Evolutionary conservation across 2,329 filamentous ascomycete species (phyloP).

Genomic region (Emergomyces africanus): DNA sequence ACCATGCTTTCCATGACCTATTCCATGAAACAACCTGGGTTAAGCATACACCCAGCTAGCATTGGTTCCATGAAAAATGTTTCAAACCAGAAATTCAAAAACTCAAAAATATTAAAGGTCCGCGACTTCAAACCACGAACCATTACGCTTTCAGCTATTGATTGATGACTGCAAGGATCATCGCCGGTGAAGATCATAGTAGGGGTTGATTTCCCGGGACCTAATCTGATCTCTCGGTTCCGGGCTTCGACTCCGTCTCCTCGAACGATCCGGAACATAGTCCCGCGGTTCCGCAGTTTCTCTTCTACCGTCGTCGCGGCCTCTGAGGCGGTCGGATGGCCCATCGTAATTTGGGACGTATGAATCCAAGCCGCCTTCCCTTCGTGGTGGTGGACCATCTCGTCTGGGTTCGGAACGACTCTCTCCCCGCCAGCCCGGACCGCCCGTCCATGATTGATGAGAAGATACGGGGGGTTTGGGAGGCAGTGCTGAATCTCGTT

Average conservation of each 20-base stretch:
- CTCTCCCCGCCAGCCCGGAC: conserved; percentile 17
- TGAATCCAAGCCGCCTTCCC: conserved; percentile 20
- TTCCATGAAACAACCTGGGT: background rate
- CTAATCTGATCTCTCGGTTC: conserved; percentile 15
- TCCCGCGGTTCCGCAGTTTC: conserved; percentile 16
- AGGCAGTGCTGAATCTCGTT: conserved; percentile 23
- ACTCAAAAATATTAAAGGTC: background rate
- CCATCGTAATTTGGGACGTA: conserved; percentile 25
- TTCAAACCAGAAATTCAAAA: background rate
- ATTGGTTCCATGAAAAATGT: background rate
- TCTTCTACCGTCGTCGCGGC: conserved; percentile 13
- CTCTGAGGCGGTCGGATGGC: conserved; percentile 14
- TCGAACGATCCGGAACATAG: conserved; percentile 9
- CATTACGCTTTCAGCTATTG: background rate
- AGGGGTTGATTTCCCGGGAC: conserved; percentile 8
- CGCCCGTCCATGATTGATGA: conserved; percentile 18
- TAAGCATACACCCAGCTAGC: background rate
- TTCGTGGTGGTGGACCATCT: conserved; percentile 17
- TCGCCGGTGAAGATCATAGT: conserved; percentile 14
- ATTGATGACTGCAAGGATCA: conserved; percentile 6
- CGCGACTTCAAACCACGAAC: background rate
- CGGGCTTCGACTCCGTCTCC: conserved; percentile 28
- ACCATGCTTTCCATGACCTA: background rate
- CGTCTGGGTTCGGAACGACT: conserved; percentile 19
- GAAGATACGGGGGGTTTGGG: conserved; percentile 24